Conservation (phyloP, 1,139 yeast species). For the Scheffersomyces titani region DNA sequence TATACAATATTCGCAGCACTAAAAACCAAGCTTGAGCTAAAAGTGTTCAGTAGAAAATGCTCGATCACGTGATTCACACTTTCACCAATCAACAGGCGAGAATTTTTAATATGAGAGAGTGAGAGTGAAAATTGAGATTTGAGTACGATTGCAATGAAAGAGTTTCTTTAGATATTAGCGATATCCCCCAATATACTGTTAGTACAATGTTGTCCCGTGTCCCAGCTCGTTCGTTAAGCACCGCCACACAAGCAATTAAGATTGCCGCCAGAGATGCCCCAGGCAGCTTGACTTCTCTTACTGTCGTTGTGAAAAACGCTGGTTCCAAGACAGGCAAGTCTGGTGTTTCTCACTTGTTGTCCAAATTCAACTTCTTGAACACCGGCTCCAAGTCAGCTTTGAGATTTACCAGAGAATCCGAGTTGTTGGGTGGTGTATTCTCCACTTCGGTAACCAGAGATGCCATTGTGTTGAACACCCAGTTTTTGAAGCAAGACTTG, state of each 20-base stretch:
- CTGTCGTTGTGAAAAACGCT: slow-evolving; percentile 76
- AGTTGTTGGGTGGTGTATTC: slow-evolving; percentile 86
- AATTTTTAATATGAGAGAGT: slow-evolving; percentile 10
- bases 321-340: slow-evolving; percentile 83
- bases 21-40: too few species aligned
- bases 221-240: slow-evolving; percentile 50
- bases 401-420: slow-evolving; percentile 93
- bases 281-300: slow-evolving; percentile 65
- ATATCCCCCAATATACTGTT: background rate
- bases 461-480: slow-evolving; percentile 73
- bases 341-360: slow-evolving; percentile 84
- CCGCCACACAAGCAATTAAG: slow-evolving; percentile 42
- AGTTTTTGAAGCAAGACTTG: slow-evolving; percentile 82
- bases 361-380: slow-evolving; percentile 83
- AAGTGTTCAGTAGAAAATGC: too few species aligned
- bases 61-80: slow-evolving; percentile 9
- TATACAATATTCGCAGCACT: background rate
- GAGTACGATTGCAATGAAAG: slow-evolving; percentile 1
- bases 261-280: slow-evolving; percentile 48
- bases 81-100: slow-evolving; percentile 21
- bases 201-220: slow-evolving; percentile 44
- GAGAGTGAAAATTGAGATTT: background rate
- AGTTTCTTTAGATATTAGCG: slow-evolving; percentile 1
- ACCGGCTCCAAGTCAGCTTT: slow-evolving; percentile 84
- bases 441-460: slow-evolving; percentile 78